Evolutionary conservation across 176 grass and related monocot species (phyloP), one percentile per base, ranked within the genome.

Genomic region (Carex scoparia): DNA sequence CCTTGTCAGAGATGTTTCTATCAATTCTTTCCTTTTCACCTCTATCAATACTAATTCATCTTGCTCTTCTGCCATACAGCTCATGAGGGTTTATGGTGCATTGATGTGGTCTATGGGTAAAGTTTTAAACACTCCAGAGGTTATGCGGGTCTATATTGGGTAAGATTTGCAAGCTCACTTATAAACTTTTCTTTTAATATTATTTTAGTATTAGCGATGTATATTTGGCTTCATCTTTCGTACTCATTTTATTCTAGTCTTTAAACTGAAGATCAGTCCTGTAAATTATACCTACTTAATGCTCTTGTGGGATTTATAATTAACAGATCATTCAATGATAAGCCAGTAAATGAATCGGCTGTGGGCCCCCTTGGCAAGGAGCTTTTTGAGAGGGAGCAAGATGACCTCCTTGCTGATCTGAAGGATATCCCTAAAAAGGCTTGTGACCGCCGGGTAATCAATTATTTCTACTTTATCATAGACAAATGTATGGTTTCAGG

Each of bases 381-480:
- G 33, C 88, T 98, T 38, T 98, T 98, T 93, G 95, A 98, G 85
- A 95, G 73, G 82, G 95, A 98, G 66, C 95, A 98, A 76, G 93
- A 98, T 81, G 93, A 98, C 83, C 95, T 98, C 35, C 95, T 98
- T 89, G 85, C 91, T 81, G 95, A 98, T 86, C 90, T 95, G 19
- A 95, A 93, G 91, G 95, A 98, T 88, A 98, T 95, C 71, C 95
- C 95, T 65, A 98, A 98, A 81, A 98, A 98, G 85, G 95, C 95
- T 85, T 98, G 95, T 88, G 95, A 98, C 44, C 91, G 95, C 31
- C 67, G 87, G 72, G 95, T 95, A 94, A 88, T 60, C 81, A 59
- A 56, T 51, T 28, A 30, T 53, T 35, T 79, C 7, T 58, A 1
- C 53, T 58, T 79, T 37, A 58, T 35, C 6, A 10, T 30, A 57